A percentile compares a stretch with the other conserved stretches of the same genome.
Evolutionary conservation across 306 rosid genomes (phyloP).

Genomic region (Leucaena leucocephala): DNA sequence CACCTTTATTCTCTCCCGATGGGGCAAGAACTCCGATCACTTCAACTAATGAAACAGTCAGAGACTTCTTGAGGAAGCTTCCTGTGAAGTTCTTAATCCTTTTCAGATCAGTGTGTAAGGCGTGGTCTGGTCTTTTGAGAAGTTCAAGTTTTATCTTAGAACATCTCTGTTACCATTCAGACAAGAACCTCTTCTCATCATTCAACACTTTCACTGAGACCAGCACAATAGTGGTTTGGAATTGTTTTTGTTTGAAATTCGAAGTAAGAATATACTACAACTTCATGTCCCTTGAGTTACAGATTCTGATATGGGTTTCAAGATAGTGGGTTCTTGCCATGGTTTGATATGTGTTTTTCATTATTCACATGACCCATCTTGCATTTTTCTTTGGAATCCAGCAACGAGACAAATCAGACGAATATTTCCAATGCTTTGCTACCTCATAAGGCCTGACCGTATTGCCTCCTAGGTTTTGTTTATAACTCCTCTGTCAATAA

Average conservation of each 20-base stretch:
- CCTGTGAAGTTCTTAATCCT: not conserved
- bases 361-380: conserved; percentile 33
- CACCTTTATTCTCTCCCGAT: not conserved
- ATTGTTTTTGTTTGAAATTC: conserved; percentile 25
- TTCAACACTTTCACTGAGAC: conserved; percentile 29
- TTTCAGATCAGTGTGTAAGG: not conserved
- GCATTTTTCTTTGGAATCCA: conserved; percentile 42
- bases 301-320: conserved; percentile 40
- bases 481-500: conserved; percentile 8
- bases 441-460: conserved; percentile 35
- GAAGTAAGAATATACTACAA: conserved; percentile 16
- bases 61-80: conserved; percentile 1
- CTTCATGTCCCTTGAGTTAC: conserved; percentile 35
- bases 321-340: conserved; percentile 41
- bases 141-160: not conserved
- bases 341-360: conserved; percentile 35
- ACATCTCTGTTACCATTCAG: not conserved
- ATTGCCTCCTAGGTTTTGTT: conserved; percentile 41
- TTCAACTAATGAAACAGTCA: not conserved
- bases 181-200: conserved; percentile 32
- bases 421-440: conserved; percentile 22
- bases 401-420: conserved; percentile 28
- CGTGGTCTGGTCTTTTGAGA: not conserved
- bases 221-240: not conserved
- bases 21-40: not conserved